Conservation (phyloP, 2,329 filamentous ascomycete genomes). For the Esteya vermicola region DNA sequence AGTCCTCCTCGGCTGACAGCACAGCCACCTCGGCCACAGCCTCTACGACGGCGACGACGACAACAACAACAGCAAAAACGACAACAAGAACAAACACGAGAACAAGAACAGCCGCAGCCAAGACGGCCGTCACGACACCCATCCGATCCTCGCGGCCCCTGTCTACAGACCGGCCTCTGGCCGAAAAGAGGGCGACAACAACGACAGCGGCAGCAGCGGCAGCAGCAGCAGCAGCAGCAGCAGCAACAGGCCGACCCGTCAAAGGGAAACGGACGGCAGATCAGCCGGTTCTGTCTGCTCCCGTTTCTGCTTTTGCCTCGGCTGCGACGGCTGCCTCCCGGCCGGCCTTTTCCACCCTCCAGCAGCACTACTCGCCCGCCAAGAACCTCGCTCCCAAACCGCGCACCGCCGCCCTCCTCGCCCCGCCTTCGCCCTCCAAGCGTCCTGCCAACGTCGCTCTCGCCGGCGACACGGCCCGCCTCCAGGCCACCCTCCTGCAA, state of each 20-base stretch:
- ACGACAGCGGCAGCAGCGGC: background rate
- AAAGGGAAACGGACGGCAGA: no score
- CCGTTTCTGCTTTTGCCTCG: background rate
- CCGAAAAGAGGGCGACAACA: no score
- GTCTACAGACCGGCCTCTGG: no score
- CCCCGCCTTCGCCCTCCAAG: constrained; percentile 46
- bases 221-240: background rate
- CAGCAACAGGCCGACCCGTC: no score
- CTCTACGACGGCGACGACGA: background rate
- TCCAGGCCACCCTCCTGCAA: constrained; percentile 53
- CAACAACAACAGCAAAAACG: constrained; percentile 2
- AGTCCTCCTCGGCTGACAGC: constrained; percentile 6
- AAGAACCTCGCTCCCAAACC: constrained; percentile 48
- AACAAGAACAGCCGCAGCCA: no score
- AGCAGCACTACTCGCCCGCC: constrained; percentile 54
- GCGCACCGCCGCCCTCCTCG: constrained; percentile 40
- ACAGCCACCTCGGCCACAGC: background rate
- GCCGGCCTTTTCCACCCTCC: constrained; percentile 46
- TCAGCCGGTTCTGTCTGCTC: no score
- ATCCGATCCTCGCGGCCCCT: no score
- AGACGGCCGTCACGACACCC: no score
- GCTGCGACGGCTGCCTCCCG: constrained; percentile 21
- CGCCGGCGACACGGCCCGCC: constrained; percentile 39
- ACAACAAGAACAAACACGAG: no score
- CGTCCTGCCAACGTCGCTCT: constrained; percentile 44